Percentiles rank a stretch among this genome's conserved stretches.
These are phyloP conservation scores for Jamesozyma hellenica DNA, from an alignment of 805 yeast species.

Conservation along the genomic window DNA sequence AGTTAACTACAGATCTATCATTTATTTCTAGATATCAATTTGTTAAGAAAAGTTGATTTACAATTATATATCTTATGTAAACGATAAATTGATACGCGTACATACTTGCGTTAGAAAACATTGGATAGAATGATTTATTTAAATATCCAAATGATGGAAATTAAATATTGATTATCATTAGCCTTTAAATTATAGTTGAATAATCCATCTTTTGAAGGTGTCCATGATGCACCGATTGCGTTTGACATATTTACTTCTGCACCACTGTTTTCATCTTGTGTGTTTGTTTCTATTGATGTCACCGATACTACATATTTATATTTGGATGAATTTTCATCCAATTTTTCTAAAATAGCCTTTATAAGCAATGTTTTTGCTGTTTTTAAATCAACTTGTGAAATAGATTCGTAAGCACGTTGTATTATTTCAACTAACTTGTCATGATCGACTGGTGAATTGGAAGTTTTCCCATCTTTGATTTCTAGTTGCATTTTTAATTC, in stretches of 20 bases:
- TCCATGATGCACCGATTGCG: slow-evolving; percentile 49
- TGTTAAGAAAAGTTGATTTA: background rate
- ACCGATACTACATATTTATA: slow-evolving; percentile 47
- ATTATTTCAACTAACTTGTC: slow-evolving; percentile 14
- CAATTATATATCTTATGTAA: background rate
- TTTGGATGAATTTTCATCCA: slow-evolving; percentile 38
- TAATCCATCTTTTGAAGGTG: slow-evolving; percentile 44
- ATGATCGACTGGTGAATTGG: slow-evolving; percentile 15
- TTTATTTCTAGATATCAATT: slow-evolving; percentile 8
- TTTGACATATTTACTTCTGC: slow-evolving; percentile 19
- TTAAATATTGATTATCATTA: slow-evolving; percentile 13
- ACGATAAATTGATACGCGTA: too few species aligned
- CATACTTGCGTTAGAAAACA: too few species aligned
- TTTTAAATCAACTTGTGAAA: slow-evolving; percentile 1
- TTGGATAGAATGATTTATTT: slow-evolving; percentile 12
- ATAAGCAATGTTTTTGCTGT: slow-evolving; percentile 15
- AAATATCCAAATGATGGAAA: slow-evolving; percentile 28
- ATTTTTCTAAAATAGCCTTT: slow-evolving; percentile 25
- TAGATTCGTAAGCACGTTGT: slow-evolving; percentile 5
- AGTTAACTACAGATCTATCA: slow-evolving; percentile 6
- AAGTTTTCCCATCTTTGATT: slow-evolving; percentile 10
- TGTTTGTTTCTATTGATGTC: slow-evolving; percentile 28
- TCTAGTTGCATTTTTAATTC: slow-evolving; percentile 7
- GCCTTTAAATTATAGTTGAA: slow-evolving; percentile 29
- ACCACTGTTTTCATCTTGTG: slow-evolving; percentile 6